These are phyloP conservation scores for Amborella trichopoda DNA, from an alignment of 164 flowering plant genomes.

Conservation along the genomic window DNA sequence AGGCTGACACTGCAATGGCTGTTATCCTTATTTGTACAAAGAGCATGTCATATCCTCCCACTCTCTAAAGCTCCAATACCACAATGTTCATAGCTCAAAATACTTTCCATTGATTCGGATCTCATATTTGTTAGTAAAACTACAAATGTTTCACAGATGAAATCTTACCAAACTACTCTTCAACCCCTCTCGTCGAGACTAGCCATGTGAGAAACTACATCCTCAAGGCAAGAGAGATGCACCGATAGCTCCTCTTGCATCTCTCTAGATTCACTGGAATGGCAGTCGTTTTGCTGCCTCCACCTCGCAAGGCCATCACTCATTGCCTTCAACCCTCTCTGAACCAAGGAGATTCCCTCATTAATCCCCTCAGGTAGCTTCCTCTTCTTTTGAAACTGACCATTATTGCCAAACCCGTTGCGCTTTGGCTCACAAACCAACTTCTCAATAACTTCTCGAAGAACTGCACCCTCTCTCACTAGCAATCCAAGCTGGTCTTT, in stretches of 20 bases:
- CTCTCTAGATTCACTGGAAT: slow-evolving; percentile 33
- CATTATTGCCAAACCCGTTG: too few relatives aligned
- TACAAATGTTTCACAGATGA: too few relatives aligned
- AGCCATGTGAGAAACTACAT: slow-evolving; percentile 35
- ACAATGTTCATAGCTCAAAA: too few relatives aligned
- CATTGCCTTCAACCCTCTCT: slow-evolving; percentile 55
- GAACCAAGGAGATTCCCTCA: slow-evolving; percentile 61
- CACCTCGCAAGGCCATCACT: slow-evolving; percentile 49
- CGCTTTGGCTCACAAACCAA: slow-evolving; percentile 21
- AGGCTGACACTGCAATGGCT: too few relatives aligned
- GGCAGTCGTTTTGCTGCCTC: slow-evolving; percentile 26
- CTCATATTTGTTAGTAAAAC: too few relatives aligned
- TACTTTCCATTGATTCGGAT: too few relatives aligned
- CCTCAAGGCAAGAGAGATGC: slow-evolving; percentile 60
- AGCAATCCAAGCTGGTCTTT: slow-evolving; percentile 36
- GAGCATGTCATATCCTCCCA: too few relatives aligned
- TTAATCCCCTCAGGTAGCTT: slow-evolving; percentile 62
- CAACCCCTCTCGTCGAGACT: slow-evolving; percentile 29
- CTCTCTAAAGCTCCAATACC: too few relatives aligned
- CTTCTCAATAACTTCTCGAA: slow-evolving; percentile 35
- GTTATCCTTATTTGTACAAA: too few relatives aligned
- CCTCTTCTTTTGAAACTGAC: slow-evolving; percentile 41
- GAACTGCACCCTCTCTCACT: slow-evolving; percentile 41
- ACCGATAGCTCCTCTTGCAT: slow-evolving; percentile 37
- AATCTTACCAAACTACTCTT: too few relatives aligned